phyloP scores from a whole-genome alignment of 106 monocot genomes.

The Dendrobium nobile region DNA sequence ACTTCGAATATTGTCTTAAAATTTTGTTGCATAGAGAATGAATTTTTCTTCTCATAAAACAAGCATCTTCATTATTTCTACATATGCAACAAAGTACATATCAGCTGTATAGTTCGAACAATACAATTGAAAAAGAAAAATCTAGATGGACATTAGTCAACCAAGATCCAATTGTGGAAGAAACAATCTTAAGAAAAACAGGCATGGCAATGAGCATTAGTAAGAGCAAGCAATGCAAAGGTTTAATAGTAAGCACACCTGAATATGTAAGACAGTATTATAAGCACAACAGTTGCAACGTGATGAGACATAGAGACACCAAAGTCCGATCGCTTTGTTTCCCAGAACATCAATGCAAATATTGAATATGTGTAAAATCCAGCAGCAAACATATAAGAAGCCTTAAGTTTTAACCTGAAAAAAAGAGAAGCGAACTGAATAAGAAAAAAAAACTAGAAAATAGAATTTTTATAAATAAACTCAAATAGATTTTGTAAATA shows the following conservation, averaged over 20 bases:
- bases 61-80: not conserved
- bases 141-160: not conserved
- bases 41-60: not conserved
- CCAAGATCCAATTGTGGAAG: not conserved
- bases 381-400: slow-evolving; percentile 70
- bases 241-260: slow-evolving; percentile 31
- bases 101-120: not conserved
- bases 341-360: slow-evolving; percentile 89
- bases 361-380: slow-evolving; percentile 93
- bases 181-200: not conserved
- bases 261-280: slow-evolving; percentile 64
- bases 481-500: not conserved
- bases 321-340: slow-evolving; percentile 85
- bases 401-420: slow-evolving; percentile 64
- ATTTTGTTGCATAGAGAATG: not conserved
- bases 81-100: not conserved
- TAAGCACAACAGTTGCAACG: slow-evolving; percentile 63
- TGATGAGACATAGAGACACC: slow-evolving; percentile 95
- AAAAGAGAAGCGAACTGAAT: slow-evolving; percentile 7
- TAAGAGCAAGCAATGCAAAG: not conserved
- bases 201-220: not conserved
- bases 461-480: not conserved
- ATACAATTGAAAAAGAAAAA: not conserved
- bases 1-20: not conserved
- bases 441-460: not conserved